Evolutionary conservation across 371 early-diverging fungal genomes (phyloP), one percentile per base, ranked within the genome.

Genomic region (Syncephalastrum sp.): DNA sequence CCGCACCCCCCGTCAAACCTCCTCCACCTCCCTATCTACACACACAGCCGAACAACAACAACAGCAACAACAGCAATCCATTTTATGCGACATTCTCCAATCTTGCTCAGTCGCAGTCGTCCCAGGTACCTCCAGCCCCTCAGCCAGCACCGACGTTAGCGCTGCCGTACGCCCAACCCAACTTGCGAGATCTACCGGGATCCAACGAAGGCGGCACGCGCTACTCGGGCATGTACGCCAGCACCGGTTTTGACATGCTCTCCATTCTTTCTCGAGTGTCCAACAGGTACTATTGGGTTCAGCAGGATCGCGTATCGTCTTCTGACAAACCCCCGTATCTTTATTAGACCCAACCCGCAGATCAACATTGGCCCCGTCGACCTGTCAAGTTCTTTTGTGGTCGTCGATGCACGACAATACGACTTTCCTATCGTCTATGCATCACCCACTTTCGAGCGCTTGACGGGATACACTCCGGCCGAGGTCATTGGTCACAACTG

Each of bases 401-500:
- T 87, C 1, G 72, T 67, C 33, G 82, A 82, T 63, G 82, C 81
- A 24, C 77, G 77, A 17, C 72, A 78, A 54, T 73, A 67, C 44
- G 79, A 79, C 53, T 66, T 64, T 47, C 82, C 83, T 15, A 83
- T 90, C 42, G 77, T 87, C 5, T 88, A 87, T 61, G 81, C 75
- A 15, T 82, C 81, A 47, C 82, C 85, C 19, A 82, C 83, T 2
- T 88, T 88, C 64, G 75, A 82, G 44, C 67, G 68, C 62, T 62
- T 90, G 54, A 88, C 90, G 8, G 89, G 88, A 4, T 90, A 86
- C 57, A 23, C 59, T 4, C 67, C 72, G 3, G 60, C 43, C 13
- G 89, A 90, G 63, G 73, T 81, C 41, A 61, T 88, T 13, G 86
- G 87, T n/a, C 68, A 75, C 19, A 87, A 86, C 53, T 90, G 90